Conservation (phyloP, 140 eudicot species). For the Ambrosia hybrid region DNA sequence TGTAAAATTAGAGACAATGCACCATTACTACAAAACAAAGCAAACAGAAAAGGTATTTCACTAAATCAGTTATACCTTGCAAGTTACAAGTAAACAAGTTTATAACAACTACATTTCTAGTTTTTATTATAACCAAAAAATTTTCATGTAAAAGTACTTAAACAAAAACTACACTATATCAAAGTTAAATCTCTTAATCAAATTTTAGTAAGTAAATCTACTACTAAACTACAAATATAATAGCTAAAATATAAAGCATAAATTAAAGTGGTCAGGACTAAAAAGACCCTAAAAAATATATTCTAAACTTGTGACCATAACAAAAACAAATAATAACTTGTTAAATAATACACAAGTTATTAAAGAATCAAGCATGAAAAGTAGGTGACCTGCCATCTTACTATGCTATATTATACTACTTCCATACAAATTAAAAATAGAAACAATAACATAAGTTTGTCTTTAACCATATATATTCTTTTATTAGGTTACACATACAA, state of each 20-base stretch:
- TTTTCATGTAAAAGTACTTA: too few relatives aligned
- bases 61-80: neutral
- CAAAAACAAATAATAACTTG: conserved; percentile 2
- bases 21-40: neutral
- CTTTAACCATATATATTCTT: too few relatives aligned
- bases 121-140: too few relatives aligned
- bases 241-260: neutral
- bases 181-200: neutral
- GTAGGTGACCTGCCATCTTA: conserved; percentile 17
- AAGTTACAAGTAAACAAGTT: neutral
- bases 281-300: neutral
- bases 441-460: conserved; percentile 1
- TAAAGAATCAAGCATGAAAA: neutral
- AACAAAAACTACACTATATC: too few relatives aligned
- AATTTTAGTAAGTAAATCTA: neutral
- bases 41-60: too few relatives aligned
- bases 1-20: conserved; percentile 21
- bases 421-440: neutral
- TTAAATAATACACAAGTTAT: neutral
- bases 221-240: neutral
- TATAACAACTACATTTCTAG: neutral
- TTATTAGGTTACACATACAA: neutral
- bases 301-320: neutral
- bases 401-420: neutral
- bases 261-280: neutral